These are phyloP conservation scores for Xylaria longipes DNA, from an alignment of 495 filamentous ascomycete species.

Conservation along the genomic window DNA sequence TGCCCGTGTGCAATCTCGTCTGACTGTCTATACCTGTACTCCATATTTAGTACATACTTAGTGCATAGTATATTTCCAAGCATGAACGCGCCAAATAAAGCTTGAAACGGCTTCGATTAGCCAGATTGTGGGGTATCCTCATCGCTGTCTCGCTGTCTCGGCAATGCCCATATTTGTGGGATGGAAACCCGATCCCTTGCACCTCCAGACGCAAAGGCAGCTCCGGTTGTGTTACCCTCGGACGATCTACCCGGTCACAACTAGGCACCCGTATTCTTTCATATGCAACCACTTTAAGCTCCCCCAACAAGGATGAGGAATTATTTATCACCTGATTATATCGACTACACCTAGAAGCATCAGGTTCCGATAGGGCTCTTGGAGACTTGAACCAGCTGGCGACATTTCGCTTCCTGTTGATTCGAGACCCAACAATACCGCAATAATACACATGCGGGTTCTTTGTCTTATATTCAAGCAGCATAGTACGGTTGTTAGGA, in stretches of 20 bases:
- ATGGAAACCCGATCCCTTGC: slow-evolving; percentile 6
- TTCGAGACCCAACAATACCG: neutral
- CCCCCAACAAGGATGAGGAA: neutral
- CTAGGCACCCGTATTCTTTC: neutral
- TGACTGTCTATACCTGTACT: neutral
- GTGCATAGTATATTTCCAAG: neutral
- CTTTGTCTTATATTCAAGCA: neutral
- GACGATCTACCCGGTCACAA: neutral
- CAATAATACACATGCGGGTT: neutral
- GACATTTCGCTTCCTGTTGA: neutral
- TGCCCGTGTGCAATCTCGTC: neutral
- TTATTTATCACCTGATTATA: slow-evolving; percentile 11
- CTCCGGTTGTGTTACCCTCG: neutral
- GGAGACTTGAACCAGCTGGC: neutral
- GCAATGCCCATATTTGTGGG: slow-evolving; percentile 4
- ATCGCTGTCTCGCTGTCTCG: slow-evolving; percentile 8
- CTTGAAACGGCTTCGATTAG: slow-evolving; percentile 21
- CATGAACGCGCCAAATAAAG: slow-evolving; percentile 14
- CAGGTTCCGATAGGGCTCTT: neutral
- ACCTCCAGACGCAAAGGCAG: neutral
- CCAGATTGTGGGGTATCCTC: slow-evolving; percentile 19
- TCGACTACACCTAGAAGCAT: neutral
- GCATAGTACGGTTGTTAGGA: neutral
- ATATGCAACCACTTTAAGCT: slow-evolving; percentile 20
- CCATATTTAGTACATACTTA: slow-evolving; percentile 12